Evolutionary conservation across 345 rosid genomes (phyloP), one percentile per base, ranked within the genome.

Genomic region (Eutrema yunnanense): DNA sequence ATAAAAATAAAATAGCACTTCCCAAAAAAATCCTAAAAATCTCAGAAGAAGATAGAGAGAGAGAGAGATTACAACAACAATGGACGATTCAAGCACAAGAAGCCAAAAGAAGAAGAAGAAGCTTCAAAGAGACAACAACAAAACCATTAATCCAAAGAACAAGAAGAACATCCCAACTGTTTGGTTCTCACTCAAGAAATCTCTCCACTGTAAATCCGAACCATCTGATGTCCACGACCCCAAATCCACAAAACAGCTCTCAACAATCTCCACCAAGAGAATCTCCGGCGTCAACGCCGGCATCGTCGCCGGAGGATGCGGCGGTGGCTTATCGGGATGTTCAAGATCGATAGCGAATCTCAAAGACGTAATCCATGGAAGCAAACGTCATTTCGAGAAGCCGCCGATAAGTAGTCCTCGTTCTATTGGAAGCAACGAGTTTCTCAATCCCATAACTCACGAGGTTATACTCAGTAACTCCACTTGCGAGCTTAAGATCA

Each of bases 291-390:
- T 57, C 81, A 14, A 19, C 42, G 11, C 74, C 27, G 76, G 83
- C 6, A 11, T 2, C 2, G 56, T 29, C 12, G 69, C 78, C 32
- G 89, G 81, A 3, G 80, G 71, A 10, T 77, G 80, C 19, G 80
- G 80, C 44, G 80, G 80, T 41, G 92, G 96, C 0, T 83, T 96
- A 84, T 91, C 98, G 30, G 98, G 97, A 8, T 95, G 99, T 71
- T 95, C 99, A 42, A 89, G 99, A 89, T 95, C 99, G 2, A 95
- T 95, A 80, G 92, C 99, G 13, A 95, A 95, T 81, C 96, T 95
- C 46, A 95, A 89, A 79, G 99, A 91, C 75, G 99, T 95, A 26
- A 95, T 95, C 65, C 96, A 95, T 73, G 99, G 99, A 37, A 95
- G 99, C 88, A 95, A 95, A 82, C 81, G 97, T 12, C 97, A 95